Conservation (phyloP, 768 basidiomycete genomes). For the Lyophyllum atratum region DNA sequence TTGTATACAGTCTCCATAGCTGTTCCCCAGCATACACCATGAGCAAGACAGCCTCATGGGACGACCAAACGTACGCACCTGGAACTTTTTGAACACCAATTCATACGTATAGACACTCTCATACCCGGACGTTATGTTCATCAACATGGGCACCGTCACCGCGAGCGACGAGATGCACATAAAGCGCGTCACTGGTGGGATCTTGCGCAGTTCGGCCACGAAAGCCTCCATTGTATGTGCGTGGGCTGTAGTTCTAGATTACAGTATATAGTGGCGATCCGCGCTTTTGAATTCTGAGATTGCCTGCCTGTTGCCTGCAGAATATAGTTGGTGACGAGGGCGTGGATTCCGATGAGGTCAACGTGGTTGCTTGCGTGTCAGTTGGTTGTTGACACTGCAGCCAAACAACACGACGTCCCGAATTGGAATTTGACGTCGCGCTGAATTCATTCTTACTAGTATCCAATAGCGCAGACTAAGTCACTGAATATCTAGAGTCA, state of each 20-base stretch:
- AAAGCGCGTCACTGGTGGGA: slow-evolving; percentile 82
- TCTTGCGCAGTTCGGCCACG: slow-evolving; percentile 69
- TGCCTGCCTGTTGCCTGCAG: no score
- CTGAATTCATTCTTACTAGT: no score
- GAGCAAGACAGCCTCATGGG: neutral
- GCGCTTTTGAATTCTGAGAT: no score
- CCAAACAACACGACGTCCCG: no score
- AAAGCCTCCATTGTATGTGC: slow-evolving; percentile 42
- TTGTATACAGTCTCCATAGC: slow-evolving; percentile 75
- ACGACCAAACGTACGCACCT: slow-evolving; percentile 42
- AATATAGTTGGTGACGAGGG: no score
- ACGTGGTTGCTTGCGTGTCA: no score
- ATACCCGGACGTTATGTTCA: slow-evolving; percentile 55
- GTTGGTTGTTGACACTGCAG: no score
- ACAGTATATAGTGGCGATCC: no score
- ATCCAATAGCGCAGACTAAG: no score
- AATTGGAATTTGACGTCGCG: no score
- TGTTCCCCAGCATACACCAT: slow-evolving; percentile 25
- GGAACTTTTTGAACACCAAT: slow-evolving; percentile 44
- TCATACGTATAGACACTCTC: slow-evolving; percentile 53
- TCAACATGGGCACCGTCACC: slow-evolving; percentile 58
- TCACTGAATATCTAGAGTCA: no score
- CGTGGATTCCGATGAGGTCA: no score
- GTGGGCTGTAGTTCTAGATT: neutral
- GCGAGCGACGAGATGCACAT: slow-evolving; percentile 60